Conservation (phyloP, 2,329 filamentous ascomycete genomes). For the Elsinoe arachidis region DNA sequence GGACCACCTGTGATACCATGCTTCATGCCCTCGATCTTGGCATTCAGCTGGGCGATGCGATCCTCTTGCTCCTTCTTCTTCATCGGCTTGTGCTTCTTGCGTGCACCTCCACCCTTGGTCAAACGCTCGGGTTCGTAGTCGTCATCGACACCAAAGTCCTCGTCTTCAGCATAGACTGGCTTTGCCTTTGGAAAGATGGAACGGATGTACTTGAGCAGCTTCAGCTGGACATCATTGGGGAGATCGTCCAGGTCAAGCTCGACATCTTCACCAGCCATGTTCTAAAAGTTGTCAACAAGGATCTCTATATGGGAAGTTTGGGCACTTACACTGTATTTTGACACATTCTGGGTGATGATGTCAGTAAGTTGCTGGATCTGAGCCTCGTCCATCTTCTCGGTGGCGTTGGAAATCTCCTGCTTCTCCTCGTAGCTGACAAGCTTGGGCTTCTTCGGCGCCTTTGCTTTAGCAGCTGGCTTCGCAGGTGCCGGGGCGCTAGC, state of each 20-base stretch:
- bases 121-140: conserved; percentile 40
- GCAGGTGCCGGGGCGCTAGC: conserved; percentile 18
- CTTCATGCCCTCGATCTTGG: conserved; percentile 40
- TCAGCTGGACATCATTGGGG: conserved; percentile 44
- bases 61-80: conserved; percentile 62
- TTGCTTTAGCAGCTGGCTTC: conserved; percentile 41
- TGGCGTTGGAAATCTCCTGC: conserved; percentile 63
- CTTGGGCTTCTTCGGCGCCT: conserved; percentile 52
- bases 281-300: conserved; percentile 20
- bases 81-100: conserved; percentile 71
- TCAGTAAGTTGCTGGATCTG: conserved; percentile 73
- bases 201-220: conserved; percentile 48
- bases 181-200: conserved; percentile 27
- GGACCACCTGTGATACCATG: not conserved
- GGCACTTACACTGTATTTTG: conserved; percentile 56
- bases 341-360: conserved; percentile 78
- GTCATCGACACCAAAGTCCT: conserved; percentile 37
- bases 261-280: conserved; percentile 50
- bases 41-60: conserved; percentile 55
- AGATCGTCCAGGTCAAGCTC: conserved; percentile 59
- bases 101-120: conserved; percentile 40
- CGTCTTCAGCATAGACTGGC: conserved; percentile 24
- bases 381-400: conserved; percentile 58
- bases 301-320: not conserved
- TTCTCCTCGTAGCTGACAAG: conserved; percentile 74